These are phyloP conservation scores for Phoma sp. DNA, from an alignment of 2,329 filamentous ascomycete species.

Conservation along the genomic window DNA sequence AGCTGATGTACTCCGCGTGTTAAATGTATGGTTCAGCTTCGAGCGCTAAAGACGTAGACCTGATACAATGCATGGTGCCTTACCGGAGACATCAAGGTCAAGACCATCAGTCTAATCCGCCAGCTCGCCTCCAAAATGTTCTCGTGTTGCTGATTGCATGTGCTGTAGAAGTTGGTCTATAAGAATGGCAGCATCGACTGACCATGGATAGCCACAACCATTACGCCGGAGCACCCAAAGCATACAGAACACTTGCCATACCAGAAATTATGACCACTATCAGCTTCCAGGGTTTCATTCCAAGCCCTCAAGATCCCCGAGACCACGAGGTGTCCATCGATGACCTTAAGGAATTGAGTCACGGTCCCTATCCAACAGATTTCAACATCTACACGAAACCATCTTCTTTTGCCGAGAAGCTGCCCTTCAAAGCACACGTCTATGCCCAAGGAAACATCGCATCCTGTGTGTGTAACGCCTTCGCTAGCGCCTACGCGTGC, in stretches of 20 bases:
- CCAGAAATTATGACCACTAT: background rate
- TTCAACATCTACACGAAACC: background rate
- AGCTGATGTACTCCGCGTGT: background rate
- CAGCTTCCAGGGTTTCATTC: background rate
- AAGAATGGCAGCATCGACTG: no score
- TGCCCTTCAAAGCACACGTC: background rate
- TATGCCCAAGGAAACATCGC: background rate
- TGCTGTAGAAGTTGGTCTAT: no score
- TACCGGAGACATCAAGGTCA: background rate
- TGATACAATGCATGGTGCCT: background rate
- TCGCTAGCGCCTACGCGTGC: background rate
- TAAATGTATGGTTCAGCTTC: background rate
- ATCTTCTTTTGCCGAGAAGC: background rate
- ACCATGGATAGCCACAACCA: background rate
- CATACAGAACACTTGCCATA: no score
- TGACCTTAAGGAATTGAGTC: background rate
- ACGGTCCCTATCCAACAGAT: background rate
- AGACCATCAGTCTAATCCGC: background rate
- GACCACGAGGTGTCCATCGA: background rate
- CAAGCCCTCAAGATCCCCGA: background rate
- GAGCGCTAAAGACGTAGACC: background rate
- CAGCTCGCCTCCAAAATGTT: background rate
- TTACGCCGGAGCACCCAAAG: background rate
- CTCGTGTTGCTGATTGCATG: background rate
- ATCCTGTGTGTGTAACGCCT: slow-evolving; percentile 1